Evolutionary conservation across 169 alveolate genomes (phyloP).

Genomic region (Theileria orientalis): DNA sequence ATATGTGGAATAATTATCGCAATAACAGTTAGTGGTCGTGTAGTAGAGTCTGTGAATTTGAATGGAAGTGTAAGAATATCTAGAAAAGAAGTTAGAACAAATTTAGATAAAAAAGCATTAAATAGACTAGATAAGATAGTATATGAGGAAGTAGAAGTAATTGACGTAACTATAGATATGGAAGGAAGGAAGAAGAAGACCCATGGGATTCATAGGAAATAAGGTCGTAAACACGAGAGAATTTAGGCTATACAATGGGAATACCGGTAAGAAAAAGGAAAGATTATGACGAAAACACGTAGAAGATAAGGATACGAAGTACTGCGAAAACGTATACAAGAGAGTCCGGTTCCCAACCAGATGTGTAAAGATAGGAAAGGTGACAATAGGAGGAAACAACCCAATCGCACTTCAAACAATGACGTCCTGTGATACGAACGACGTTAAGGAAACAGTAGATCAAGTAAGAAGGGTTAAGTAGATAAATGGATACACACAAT

Average conservation of each 20-base stretch:
- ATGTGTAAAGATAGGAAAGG: constrained; percentile 71
- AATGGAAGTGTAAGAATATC: background rate
- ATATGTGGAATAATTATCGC: constrained; percentile 3
- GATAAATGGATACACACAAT: too few relatives aligned
- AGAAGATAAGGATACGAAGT: constrained; percentile 29
- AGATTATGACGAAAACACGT: background rate
- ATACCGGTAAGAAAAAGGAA: background rate
- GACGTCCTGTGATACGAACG: constrained; percentile 78
- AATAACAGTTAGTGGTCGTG: background rate
- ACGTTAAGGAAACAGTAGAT: constrained; percentile 75
- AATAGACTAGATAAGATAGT: background rate
- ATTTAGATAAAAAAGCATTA: background rate
- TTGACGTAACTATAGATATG: background rate
- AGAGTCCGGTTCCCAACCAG: constrained; percentile 71
- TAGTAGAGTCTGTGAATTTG: background rate
- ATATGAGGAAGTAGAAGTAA: background rate
- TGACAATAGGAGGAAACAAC: constrained; percentile 74
- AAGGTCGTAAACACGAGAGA: background rate
- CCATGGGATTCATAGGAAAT: background rate
- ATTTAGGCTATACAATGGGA: background rate
- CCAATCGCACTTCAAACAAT: constrained; percentile 81
- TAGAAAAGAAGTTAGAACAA: background rate
- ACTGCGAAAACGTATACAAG: constrained; percentile 69
- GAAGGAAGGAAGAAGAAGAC: background rate
- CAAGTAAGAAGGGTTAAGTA: constrained; percentile 65